Evolutionary conservation across 495 filamentous ascomycete species (phyloP), one percentile per base, ranked within the genome.

Genomic region (Neurospora sp.): DNA sequence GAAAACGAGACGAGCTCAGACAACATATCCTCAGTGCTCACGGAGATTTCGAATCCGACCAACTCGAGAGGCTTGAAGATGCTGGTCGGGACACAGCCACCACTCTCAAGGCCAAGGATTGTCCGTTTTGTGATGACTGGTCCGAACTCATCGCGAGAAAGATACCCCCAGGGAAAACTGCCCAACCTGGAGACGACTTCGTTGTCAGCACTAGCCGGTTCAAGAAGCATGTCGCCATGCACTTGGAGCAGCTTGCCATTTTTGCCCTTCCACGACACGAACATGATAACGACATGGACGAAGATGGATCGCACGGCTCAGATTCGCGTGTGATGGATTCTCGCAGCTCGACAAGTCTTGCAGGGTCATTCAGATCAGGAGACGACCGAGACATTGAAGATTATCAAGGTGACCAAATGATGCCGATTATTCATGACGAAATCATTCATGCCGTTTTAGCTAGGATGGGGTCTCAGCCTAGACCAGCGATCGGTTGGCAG

Each of bases 401-500:
- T 0, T 0, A 59, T 11, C 48, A n/a, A n/a, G n/a, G n/a, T n/a
- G n/a, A n/a, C n/a, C n/a, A n/a, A n/a, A n/a, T n/a, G n/a, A n/a
- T 82, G 74, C 78, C 82, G 39, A 80, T 79, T 69, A 20, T 23
- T 5, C 79, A 78, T 62, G 74, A 72, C 35, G 44, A 73, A 31
- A 20, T 77, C 12, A 40, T 59, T 9, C 48, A 70, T 6, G 18
- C 70, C 4, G 62, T 74, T 14, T 75, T 74, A 46, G 42, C 31
- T 37, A 41, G 66, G 14, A 27, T 76, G 71, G 74, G 77, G 59
- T 75, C 72, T 40, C 66, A 46, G 44, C 75, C 78, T 74, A 72
- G 72, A 2, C 77, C 81, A 2, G 70, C 72, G 6, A 72, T 59
- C 37, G 78, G 78, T 35, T 85, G 83, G 83, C 82, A 85, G 44